Evolutionary conservation across 1,284 basidiomycete genomes (phyloP), one percentile per base, ranked within the genome.

Genomic region (Pseudozyma sp.): DNA sequence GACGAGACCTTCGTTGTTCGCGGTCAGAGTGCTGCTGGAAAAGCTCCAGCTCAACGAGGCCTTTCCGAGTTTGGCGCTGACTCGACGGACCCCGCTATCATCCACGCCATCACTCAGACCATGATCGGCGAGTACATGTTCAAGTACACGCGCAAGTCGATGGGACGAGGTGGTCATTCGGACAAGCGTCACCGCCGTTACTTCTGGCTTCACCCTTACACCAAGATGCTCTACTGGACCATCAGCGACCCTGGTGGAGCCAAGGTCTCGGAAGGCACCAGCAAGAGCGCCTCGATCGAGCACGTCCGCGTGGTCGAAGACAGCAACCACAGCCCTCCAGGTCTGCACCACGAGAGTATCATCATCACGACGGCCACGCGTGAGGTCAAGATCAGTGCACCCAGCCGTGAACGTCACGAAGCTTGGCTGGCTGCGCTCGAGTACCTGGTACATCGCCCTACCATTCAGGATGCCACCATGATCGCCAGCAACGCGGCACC

Each of bases 141-240:
- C 90, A 99, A 99, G 88, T 98, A 99, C 86, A 97, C 95, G 11
- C 90, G 96, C 59, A 90, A 91, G 68, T 87, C 93, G n/a, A 90
- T 99, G 79, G 94, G 94, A 14, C 70, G 80, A 35, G 94, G 93
- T 83, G 94, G 94, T 9, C 89, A 94, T 83, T 93, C 93, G 34
- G 93, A 95, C 85, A 92, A 91, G 85, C 88, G 95, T 56, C 97
- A 99, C 86, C 91, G 90, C 85, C 89, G 97, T 42, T 99, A 97
- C 91, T 97, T 99, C 89, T 99, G 97, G 95, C 91, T 99, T 14
- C 96, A 99, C 86, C 97, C 97, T 31, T 99, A 99, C 85, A 99
- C 95, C 54, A 94, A 94, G 87, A 98, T 94, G 10, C 85, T 99
- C 63, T 98, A 98, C 86, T 99, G 97, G 97, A 95, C 94, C 78